Conservation (phyloP, 495 filamentous ascomycete species). For the Hypoxylon intermedium region DNA sequence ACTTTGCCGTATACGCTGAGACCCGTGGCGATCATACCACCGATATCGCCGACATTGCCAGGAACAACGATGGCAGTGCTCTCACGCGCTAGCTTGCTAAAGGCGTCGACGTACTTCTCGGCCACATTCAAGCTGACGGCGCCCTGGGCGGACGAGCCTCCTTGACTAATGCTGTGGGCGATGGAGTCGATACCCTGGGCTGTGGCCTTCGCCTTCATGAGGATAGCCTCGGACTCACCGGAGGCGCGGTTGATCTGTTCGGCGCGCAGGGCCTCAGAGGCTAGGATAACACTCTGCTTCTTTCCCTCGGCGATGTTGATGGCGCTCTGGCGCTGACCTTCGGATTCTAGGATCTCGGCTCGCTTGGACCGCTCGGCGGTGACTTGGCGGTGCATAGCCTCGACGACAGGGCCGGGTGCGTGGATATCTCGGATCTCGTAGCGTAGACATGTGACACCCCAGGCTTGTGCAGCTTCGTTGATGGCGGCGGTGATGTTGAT, state of each 20-base stretch:
- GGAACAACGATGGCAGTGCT: conserved; percentile 94
- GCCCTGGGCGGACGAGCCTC: conserved; percentile 74
- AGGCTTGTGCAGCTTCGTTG: conserved; percentile 95
- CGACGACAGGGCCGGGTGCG: conserved; percentile 88
- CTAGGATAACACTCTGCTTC: conserved; percentile 94
- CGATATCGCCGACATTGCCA: conserved; percentile 96
- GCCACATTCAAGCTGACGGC: conserved; percentile 88
- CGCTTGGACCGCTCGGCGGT: conserved; percentile 96
- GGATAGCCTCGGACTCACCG: conserved; percentile 93
- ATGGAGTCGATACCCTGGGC: conserved; percentile 88
- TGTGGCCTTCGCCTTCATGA: conserved; percentile 83
- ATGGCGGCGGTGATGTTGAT: conserved; percentile 97
- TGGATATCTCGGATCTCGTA: conserved; percentile 99
- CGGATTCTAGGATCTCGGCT: conserved; percentile 94
- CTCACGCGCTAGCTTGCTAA: conserved; percentile 88
- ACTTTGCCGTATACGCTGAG: conserved; percentile 97
- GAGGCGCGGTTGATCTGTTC: conserved; percentile 91
- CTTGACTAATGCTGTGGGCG: conserved; percentile 71
- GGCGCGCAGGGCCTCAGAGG: conserved; percentile 86
- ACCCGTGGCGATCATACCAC: conserved; percentile 95
- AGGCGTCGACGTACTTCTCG: conserved; percentile 98
- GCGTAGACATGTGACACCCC: conserved; percentile 93
- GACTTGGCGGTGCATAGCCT: conserved; percentile 97
- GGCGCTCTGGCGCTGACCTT: conserved; percentile 92
- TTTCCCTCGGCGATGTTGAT: conserved; percentile 98